Evolutionary conservation across 225 moss, liverwort and hornwort species (phyloP), one percentile per base, ranked within the genome.

Genomic region (Climacium dendroides): DNA sequence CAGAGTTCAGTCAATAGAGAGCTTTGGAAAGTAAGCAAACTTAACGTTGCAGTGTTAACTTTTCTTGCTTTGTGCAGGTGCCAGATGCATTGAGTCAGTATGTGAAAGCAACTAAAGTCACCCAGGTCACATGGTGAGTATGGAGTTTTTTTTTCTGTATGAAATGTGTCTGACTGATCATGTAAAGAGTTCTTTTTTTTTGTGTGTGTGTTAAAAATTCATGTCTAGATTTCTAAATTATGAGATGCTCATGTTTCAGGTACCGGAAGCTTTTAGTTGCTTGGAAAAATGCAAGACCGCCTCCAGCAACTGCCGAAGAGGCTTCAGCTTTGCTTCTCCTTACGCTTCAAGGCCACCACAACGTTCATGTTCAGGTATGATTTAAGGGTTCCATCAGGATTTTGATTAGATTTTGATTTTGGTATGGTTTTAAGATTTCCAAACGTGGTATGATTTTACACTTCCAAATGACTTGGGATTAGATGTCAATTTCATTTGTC

Each of bases 331-430:
- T 95, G 83, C 78, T 95, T 66, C 89, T 88, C 26, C 90, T 20
- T 70, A 87, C 94, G 34, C 91, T 95, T 79, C 93, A 93, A 91
- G 92, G 93, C 13, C 93, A 92, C 78, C 94, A 93, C 45, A 93
- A 83, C 78, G 90, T 91, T 69, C 91, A 95, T 85, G 87, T 95
- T 72, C 94, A 93, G 93, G 94, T 95, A 54, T 76, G 76, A 15
- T 1, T 53, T n/a, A n/a, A 77, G 77, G n/a, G n/a, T 54, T n/a
- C 35, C 54, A 19, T 14, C 8, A 35, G 15, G n/a, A n/a, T n/a
- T n/a, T n/a, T n/a, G n/a, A n/a, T n/a, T n/a, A n/a, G n/a, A n/a
- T n/a, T n/a, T n/a, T n/a, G n/a, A n/a, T n/a, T n/a, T n/a, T n/a
- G n/a, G n/a, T n/a, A n/a, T n/a, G n/a, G n/a, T n/a, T n/a, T n/a